A percentile compares a stretch with the other conserved stretches of the same genome.
phyloP scores from a whole-genome alignment of 2,329 filamentous ascomycete species.

The Graphiopsis chlorocephala region DNA sequence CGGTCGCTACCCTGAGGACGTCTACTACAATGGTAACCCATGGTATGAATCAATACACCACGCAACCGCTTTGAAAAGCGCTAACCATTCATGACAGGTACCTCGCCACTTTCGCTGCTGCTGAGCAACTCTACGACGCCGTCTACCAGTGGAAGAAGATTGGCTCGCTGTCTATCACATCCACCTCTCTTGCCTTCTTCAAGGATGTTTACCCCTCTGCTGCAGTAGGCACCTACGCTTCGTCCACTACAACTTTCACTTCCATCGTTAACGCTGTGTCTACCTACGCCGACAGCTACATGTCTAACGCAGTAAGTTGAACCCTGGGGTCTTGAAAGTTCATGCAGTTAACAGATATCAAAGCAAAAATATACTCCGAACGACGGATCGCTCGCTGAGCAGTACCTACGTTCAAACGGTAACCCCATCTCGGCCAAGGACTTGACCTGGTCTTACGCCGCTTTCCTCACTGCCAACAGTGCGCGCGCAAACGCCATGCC shows the following conservation, averaged over 20 bases:
- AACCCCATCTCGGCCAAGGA: constrained; percentile 61
- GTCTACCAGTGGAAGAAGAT: constrained; percentile 66
- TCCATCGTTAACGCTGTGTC: constrained; percentile 59
- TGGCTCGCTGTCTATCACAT: constrained; percentile 63
- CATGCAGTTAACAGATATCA: neutral
- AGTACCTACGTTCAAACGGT: constrained; percentile 55
- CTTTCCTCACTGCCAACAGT: constrained; percentile 62
- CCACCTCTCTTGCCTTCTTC: constrained; percentile 70
- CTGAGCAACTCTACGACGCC: constrained; percentile 76
- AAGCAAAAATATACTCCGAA: constrained; percentile 48
- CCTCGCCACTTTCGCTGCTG: constrained; percentile 70
- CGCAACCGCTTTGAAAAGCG: neutral
- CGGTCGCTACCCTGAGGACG: constrained; percentile 52
- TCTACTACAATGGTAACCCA: constrained; percentile 75
- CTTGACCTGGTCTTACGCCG: constrained; percentile 71
- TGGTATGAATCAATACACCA: constrained; percentile 47
- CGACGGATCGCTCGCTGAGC: constrained; percentile 66
- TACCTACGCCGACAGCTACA: constrained; percentile 60
- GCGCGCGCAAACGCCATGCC: constrained; percentile 57
- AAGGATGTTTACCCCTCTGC: constrained; percentile 59
- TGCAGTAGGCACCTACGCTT: constrained; percentile 61
- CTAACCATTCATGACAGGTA: constrained; percentile 38
- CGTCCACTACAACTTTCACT: constrained; percentile 35
- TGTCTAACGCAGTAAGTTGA: constrained; percentile 34
- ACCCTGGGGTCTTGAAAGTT: too few species aligned